Evolutionary conservation across 1,284 basidiomycete species (phyloP), one percentile per base, ranked within the genome.

Genomic region (Ustilago xerochloae): DNA sequence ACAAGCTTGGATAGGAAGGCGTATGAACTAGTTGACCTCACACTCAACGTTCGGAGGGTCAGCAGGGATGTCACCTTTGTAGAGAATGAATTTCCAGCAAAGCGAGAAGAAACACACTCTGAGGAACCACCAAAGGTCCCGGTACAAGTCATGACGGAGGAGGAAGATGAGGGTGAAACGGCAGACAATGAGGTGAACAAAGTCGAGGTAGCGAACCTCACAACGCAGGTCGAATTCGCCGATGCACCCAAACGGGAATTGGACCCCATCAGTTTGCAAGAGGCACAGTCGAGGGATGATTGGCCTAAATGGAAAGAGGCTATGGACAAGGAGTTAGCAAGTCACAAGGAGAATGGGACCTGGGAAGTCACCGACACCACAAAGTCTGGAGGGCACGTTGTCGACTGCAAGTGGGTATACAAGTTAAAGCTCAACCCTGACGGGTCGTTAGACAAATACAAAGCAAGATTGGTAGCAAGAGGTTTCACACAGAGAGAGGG

Each of bases 401-500:
- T 47, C 10, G 22, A n/a, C 46, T 47, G 46, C 15, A 18, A 30
- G 4, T 47, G 46, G 46, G 46, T 47, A 7, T 47, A n/a, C 16
- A 47, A 47, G 16, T 10, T 47, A 15, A 47, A 47, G n/a, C 8
- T 8, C 6, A 47, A 47, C 2, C n/a, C 26, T 28, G 49, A 51
- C 18, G 49, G 49, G 9, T 16, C 32, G 4, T 28, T 51, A 28
- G 49, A 51, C 24, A 51, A 51, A 18, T 51, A 51, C 35, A 51
- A 51, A 24, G 49, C 35, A 10, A 6, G 24, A 8, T 18, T 51
- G 15, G 35, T 51, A 2, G 35, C 49, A 3, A 5, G 24, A 35
- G 24, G 49, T 6, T 51, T 36, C 33, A 39, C 49, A 6, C 49
- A 51, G 39, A 9, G 8, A 16, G 20, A 51, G 6, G 49, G 49